Evolutionary conservation across 2,329 filamentous ascomycete species (phyloP).

Genomic region (Colletotrichum cuscutae): DNA sequence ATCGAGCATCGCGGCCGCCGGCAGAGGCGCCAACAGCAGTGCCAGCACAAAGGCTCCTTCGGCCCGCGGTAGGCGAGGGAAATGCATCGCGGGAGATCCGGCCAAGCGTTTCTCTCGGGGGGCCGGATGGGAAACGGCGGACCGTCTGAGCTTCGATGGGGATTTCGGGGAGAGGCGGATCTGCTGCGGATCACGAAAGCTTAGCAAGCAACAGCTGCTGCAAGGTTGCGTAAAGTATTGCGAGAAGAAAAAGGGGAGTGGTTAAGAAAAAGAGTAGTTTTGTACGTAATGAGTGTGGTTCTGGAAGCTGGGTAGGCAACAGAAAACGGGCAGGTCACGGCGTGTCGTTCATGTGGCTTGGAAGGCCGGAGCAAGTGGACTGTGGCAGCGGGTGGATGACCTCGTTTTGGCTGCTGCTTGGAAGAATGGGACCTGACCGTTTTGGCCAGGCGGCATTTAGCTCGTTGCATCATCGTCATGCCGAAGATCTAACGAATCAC

Average conservation of each 20-base stretch:
- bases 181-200: not conserved
- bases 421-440: conserved; percentile 39
- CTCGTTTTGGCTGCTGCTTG: conserved; percentile 31
- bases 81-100: conserved; percentile 27
- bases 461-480: conserved; percentile 41
- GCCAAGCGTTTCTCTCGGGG: conserved; percentile 5
- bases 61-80: conserved; percentile 40
- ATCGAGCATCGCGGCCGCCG: conserved; percentile 61
- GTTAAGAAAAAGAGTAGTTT: not conserved
- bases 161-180: not conserved
- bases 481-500: conserved; percentile 36
- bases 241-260: not conserved
- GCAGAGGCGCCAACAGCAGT: conserved; percentile 47
- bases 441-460: conserved; percentile 39
- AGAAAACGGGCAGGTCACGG: conserved; percentile 5
- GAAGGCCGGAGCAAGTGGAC: conserved; percentile 13
- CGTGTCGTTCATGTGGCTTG: conserved; percentile 22
- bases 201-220: not conserved
- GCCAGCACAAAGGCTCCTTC: conserved; percentile 49
- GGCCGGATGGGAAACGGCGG: conserved; percentile 34
- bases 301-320: conserved; percentile 6
- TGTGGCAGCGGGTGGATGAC: conserved; percentile 6
- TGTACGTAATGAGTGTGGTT: not conserved
- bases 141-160: conserved; percentile 10
- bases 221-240: not conserved